phyloP scores from a whole-genome alignment of 2,329 filamentous ascomycete species.

The Bipolaris bicolor region DNA sequence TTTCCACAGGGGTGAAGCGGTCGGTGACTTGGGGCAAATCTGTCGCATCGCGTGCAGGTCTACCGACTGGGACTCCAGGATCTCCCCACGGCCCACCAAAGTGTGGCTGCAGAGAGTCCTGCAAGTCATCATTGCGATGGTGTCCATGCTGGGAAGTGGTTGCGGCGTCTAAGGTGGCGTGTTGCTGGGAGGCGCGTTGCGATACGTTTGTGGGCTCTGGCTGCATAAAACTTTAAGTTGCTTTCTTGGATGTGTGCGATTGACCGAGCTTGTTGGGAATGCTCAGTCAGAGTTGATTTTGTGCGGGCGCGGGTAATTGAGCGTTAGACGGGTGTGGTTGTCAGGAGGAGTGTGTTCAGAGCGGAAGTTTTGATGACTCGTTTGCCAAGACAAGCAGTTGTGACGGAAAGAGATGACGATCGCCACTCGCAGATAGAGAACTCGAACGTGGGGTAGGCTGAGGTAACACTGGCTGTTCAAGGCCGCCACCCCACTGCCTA shows the following conservation, averaged over 20 bases:
- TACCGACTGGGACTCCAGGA: constrained; percentile 26
- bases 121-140: constrained; percentile 54
- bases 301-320: constrained; percentile 27
- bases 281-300: constrained; percentile 42
- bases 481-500: constrained; percentile 8
- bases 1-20: constrained; percentile 19
- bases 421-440: constrained; percentile 14
- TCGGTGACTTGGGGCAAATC: constrained; percentile 22
- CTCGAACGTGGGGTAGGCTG: constrained; percentile 21
- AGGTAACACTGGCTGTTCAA: constrained; percentile 4
- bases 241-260: constrained; percentile 39
- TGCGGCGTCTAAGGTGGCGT: constrained; percentile 46
- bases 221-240: constrained; percentile 67
- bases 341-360: constrained; percentile 2
- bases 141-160: constrained; percentile 65
- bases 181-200: constrained; percentile 53
- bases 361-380: constrained; percentile 21
- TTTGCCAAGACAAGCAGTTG: constrained; percentile 16
- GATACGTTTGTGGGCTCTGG: constrained; percentile 61
- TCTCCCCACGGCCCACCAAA: constrained; percentile 42
- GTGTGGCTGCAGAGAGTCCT: constrained; percentile 51
- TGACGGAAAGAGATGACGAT: constrained; percentile 20
- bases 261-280: constrained; percentile 62
- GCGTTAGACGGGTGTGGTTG: constrained; percentile 20
- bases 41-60: constrained; percentile 29